Base-by-base conservation (phyloP, 2,329 filamentous ascomycete species). In the Arthroderma uncinatum region DNA sequence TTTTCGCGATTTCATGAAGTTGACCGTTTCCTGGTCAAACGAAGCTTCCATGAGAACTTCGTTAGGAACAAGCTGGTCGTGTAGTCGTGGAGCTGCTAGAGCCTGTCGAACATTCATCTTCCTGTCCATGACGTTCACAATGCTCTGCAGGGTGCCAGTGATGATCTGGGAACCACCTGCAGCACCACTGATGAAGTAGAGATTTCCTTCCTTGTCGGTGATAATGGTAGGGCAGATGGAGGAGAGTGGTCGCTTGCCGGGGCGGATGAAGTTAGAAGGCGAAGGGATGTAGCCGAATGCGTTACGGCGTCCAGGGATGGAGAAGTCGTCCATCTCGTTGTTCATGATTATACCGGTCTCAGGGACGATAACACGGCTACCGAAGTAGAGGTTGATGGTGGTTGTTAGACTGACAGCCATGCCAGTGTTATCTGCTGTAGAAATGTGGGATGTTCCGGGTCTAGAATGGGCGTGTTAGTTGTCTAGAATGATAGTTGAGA, bases 321-420 rank as follows among this genome's bases (percentile, higher is more conserved):
- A 89, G 75, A 96, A 96, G 74, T 95, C 89, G 71, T 81, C 76
- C 79, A 81, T 81, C 62, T 81, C 76, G 61, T 80, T 76, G 62
- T 81, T 81, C 75, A 94, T 82, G 57, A 94, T 88, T 58, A 95
- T 79, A 16, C 91, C 91, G 0, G 89, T 91, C 63, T 85, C 80
- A 0, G 89, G 88, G 0, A 92, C 86, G 72, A 95, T 82, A 61
- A 95, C 70, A 19, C 83, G 78, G 28, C 84, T 85, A 48, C 92
- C 92, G 64, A 95, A 97, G 2, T 93, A 78, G 3, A 93, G 77
- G 70, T 96, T 96, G 57, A 96, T 77, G 0, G 92, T 96, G 0
- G 89, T 93, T 0, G 91, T 96, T 10, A 90, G 78, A 1, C 87
- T 86, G 36, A 94, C 80, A 1, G 89, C 83, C 69, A 95, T 77